These are phyloP conservation scores for Leptosphaerulina australis DNA, from an alignment of 2,329 filamentous ascomycete genomes.

Conservation along the genomic window DNA sequence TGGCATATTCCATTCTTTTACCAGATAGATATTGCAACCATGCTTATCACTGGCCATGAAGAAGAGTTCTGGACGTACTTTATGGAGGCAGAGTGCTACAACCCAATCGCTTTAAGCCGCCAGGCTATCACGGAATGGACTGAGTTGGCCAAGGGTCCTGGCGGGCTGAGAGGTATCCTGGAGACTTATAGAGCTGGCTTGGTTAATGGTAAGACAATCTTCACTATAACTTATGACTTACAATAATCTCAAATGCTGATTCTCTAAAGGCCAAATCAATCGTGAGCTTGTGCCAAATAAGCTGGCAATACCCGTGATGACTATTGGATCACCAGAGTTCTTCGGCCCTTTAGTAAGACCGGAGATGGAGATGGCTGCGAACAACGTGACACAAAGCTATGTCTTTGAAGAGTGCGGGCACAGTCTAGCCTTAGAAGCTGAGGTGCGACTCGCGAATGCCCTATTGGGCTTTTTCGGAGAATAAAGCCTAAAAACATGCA, in stretches of 20 bases:
- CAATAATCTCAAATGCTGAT: background rate
- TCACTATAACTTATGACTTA: background rate
- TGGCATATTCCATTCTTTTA: slow-evolving; percentile 43
- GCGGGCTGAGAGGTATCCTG: slow-evolving; percentile 42
- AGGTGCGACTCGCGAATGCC: slow-evolving; percentile 16
- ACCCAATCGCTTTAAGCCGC: slow-evolving; percentile 40
- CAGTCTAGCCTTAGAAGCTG: slow-evolving; percentile 37
- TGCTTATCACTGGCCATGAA: slow-evolving; percentile 46
- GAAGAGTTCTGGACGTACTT: slow-evolving; percentile 46
- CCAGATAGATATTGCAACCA: slow-evolving; percentile 44
- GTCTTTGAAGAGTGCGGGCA: slow-evolving; percentile 47
- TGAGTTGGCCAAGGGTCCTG: slow-evolving; percentile 41
- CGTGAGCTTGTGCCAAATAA: slow-evolving; percentile 35
- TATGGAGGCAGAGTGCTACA: slow-evolving; percentile 48
- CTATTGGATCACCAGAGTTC: slow-evolving; percentile 45
- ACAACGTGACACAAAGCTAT: slow-evolving; percentile 37
- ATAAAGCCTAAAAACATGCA: background rate
- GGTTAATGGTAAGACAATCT: slow-evolving; percentile 31
- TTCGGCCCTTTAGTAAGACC: slow-evolving; percentile 43
- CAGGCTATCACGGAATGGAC: slow-evolving; percentile 36
- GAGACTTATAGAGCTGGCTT: slow-evolving; percentile 45
- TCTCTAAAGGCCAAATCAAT: slow-evolving; percentile 29
- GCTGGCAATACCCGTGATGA: slow-evolving; percentile 41
- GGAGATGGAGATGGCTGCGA: slow-evolving; percentile 37
- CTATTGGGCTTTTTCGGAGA: slow-evolving; percentile 10